Evolutionary conservation across 139 green algal species (phyloP).

Genomic region (Klebsormidium nitens): DNA sequence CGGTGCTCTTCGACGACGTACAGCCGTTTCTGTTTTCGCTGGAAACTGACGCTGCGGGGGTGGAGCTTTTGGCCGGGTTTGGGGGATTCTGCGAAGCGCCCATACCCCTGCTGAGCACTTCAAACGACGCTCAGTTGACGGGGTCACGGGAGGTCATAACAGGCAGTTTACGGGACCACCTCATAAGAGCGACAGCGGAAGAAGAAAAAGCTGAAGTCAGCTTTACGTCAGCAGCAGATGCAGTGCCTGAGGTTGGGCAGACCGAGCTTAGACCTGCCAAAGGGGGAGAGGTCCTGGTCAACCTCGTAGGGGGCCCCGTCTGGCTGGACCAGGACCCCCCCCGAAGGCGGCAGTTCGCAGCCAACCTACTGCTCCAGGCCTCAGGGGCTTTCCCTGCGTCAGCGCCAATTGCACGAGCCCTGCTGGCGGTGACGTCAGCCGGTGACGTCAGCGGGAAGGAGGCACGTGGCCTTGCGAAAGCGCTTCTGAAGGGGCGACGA

Average conservation of each 20-base stretch:
- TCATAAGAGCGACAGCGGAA: neutral
- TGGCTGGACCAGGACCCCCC: neutral
- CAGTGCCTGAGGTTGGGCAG: too few relatives aligned
- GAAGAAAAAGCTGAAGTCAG: neutral
- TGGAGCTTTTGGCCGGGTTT: conserved; percentile 7
- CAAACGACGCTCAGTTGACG: neutral
- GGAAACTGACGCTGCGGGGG: neutral
- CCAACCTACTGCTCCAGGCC: conserved; percentile 13
- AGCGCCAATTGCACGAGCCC: conserved; percentile 7
- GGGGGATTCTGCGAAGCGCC: conserved; percentile 32
- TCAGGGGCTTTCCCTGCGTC: neutral
- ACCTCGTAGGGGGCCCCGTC: neutral
- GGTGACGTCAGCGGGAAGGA: conserved; percentile 14
- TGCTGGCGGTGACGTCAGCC: conserved; percentile 13
- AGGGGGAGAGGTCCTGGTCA: neutral
- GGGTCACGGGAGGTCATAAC: neutral
- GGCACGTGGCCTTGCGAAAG: neutral
- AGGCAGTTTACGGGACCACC: neutral
- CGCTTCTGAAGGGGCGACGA: neutral
- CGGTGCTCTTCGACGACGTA: conserved; percentile 36
- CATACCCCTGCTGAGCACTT: neutral
- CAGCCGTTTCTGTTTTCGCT: conserved; percentile 28
- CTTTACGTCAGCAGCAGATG: neutral
- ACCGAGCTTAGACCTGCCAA: neutral
- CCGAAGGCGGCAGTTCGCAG: conserved; percentile 12